phyloP scores from a whole-genome alignment of 2,329 filamentous ascomycete genomes.

The Cladorrhinum sp. region DNA sequence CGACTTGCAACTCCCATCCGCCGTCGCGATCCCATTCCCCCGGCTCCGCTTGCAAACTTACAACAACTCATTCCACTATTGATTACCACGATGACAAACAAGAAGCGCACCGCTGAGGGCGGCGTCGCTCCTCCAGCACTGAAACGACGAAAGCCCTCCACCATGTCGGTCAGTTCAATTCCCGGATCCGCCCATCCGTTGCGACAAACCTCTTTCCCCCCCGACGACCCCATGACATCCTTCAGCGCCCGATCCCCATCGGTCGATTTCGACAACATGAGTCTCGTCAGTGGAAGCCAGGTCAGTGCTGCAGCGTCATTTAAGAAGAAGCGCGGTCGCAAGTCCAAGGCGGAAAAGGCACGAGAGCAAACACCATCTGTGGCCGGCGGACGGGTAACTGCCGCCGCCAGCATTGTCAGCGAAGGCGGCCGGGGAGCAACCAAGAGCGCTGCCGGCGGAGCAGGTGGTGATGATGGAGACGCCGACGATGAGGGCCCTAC shows the following conservation, averaged over 20 bases:
- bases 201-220: constrained; percentile 77
- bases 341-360: constrained; percentile 55
- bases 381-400: constrained; percentile 35
- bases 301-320: constrained; percentile 43
- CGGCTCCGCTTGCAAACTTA: too few relatives aligned
- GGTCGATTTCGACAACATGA: constrained; percentile 60
- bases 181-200: constrained; percentile 60
- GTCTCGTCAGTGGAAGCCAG: constrained; percentile 60
- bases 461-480: constrained; percentile 52
- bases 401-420: constrained; percentile 43
- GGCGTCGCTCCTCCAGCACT: constrained; percentile 46
- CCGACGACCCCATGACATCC: constrained; percentile 55
- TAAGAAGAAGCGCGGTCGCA: constrained; percentile 61
- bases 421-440: constrained; percentile 33
- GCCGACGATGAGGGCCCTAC: constrained; percentile 35
- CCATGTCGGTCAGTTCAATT: constrained; percentile 52
- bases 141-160: constrained; percentile 71
- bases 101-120: constrained; percentile 61
- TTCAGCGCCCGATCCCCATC: constrained; percentile 62
- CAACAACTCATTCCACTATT: too few relatives aligned
- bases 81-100: constrained; percentile 40
- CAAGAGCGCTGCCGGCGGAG: constrained; percentile 43
- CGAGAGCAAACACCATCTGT: constrained; percentile 48
- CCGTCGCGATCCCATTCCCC: constrained; percentile 47
- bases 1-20: background rate